Evolutionary conservation across 352 stramenopile species (phyloP).

Genomic region (Lagenidium giganteum): DNA sequence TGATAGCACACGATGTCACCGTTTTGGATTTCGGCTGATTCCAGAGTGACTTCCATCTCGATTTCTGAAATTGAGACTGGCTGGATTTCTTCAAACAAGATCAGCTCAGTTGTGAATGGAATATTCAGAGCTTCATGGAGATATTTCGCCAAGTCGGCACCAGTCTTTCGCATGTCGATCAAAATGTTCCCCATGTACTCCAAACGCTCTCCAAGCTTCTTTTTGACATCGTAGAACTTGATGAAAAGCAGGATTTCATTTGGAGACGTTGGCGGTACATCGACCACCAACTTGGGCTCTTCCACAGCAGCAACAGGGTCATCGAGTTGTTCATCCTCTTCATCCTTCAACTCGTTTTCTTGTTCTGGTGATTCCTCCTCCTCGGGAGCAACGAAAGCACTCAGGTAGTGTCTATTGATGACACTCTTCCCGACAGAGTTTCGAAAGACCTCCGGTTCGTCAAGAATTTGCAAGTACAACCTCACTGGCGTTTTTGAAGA

Average conservation of each 20-base stretch:
- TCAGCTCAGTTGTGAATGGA: conserved; percentile 36
- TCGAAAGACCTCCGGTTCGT: conserved; percentile 6
- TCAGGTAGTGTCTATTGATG: conserved; percentile 54
- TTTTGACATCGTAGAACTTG: conserved; percentile 77
- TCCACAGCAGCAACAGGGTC: conserved; percentile 5
- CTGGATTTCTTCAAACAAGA: conserved; percentile 78
- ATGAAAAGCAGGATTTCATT: conserved; percentile 78
- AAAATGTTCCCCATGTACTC: conserved; percentile 80
- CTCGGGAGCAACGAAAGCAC: conserved; percentile 47
- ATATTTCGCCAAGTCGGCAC: conserved; percentile 36
- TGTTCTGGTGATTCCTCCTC: conserved; percentile 2
- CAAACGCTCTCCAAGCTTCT: conserved; percentile 53
- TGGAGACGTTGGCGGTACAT: conserved; percentile 13
- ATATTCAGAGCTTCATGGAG: conserved; percentile 55
- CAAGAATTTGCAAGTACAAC: conserved; percentile 73
- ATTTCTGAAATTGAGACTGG: conserved; percentile 53
- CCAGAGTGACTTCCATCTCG: conserved; percentile 36
- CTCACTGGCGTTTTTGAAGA: conserved; percentile 60
- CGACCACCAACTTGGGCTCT: conserved; percentile 6
- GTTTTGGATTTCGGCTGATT: conserved; percentile 61
- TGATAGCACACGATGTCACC: conserved; percentile 86
- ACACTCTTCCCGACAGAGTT: neutral
- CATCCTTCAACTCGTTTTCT: conserved; percentile 1
- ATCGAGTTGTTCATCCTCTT: conserved; percentile 11
- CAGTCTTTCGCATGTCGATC: conserved; percentile 56